Evolutionary conservation across 495 filamentous ascomycete species (phyloP).

Genomic region (Hypoxylon rickii): DNA sequence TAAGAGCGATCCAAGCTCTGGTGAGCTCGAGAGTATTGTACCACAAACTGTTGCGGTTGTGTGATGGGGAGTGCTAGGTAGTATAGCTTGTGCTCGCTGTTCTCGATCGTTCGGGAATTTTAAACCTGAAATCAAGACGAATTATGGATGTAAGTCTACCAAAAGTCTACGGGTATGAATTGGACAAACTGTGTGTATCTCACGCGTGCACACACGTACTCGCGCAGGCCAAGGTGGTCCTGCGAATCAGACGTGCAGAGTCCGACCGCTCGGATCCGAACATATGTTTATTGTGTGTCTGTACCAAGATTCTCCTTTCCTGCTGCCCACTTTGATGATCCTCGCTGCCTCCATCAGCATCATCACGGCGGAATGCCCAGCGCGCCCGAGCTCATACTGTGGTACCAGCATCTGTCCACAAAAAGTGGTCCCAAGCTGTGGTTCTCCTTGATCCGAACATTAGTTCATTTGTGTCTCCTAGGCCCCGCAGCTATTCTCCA

Average conservation of each 20-base stretch:
- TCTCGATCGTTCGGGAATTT: slow-evolving; percentile 33
- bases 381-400: slow-evolving; percentile 28
- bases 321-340: slow-evolving; percentile 23
- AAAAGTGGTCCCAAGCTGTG: slow-evolving; percentile 25
- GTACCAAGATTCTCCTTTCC: slow-evolving; percentile 29
- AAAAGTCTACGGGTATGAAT: too few species aligned
- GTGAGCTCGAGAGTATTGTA: too few species aligned
- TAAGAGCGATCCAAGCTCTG: too few species aligned
- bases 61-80: not conserved
- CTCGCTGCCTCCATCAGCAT: slow-evolving; percentile 24
- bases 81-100: slow-evolving; percentile 6
- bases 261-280: slow-evolving; percentile 35
- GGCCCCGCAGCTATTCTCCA: slow-evolving; percentile 20
- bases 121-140: slow-evolving; percentile 33
- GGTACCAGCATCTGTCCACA: slow-evolving; percentile 32
- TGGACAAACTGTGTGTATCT: slow-evolving; percentile 27
- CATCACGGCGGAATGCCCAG: slow-evolving; percentile 16
- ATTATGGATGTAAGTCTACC: not conserved
- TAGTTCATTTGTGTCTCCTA: slow-evolving; percentile 20
- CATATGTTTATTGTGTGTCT: slow-evolving; percentile 24
- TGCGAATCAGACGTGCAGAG: slow-evolving; percentile 34
- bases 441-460: slow-evolving; percentile 16
- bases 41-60: not conserved
- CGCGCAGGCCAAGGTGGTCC: slow-evolving; percentile 13
- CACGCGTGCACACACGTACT: too few species aligned